Conservation (phyloP, 2,329 filamentous ascomycete species). For the Apiospora marii region DNA sequence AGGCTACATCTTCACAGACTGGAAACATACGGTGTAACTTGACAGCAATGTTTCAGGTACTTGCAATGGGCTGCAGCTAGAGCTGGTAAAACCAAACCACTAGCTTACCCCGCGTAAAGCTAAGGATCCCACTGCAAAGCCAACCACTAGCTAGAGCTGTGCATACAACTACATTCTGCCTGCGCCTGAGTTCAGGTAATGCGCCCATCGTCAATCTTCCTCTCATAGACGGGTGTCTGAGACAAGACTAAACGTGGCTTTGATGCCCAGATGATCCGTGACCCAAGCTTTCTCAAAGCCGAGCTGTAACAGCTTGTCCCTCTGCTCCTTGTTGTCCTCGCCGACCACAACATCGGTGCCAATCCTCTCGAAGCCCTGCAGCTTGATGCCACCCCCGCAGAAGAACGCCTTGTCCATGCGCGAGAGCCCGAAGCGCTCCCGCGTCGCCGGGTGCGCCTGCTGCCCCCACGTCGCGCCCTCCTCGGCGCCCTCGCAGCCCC, state of each 20-base stretch:
- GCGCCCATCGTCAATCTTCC: background rate
- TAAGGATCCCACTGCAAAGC: background rate
- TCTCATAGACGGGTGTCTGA: background rate
- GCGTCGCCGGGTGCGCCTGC: slow-evolving; percentile 50
- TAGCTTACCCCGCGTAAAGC: background rate
- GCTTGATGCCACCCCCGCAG: slow-evolving; percentile 41
- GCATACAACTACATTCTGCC: background rate
- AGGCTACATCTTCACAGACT: slow-evolving; percentile 40
- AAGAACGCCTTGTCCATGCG: slow-evolving; percentile 62
- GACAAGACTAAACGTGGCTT: slow-evolving; percentile 38
- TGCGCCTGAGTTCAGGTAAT: background rate
- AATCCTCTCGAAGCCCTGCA: slow-evolving; percentile 50
- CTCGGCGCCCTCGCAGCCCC: slow-evolving; percentile 54
- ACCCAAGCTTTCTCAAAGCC: slow-evolving; percentile 53
- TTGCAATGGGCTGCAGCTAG: background rate
- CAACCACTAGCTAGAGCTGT: background rate
- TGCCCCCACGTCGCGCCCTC: slow-evolving; percentile 63
- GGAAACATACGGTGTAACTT: background rate
- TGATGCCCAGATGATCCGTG: slow-evolving; percentile 57
- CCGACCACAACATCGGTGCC: slow-evolving; percentile 53
- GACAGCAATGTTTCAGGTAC: background rate
- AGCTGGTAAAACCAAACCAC: background rate
- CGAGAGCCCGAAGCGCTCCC: slow-evolving; percentile 53
- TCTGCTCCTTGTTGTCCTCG: slow-evolving; percentile 40
- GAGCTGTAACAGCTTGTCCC: slow-evolving; percentile 29